phyloP scores from a whole-genome alignment of 1,284 basidiomycete genomes.

The Marasmius fiardii region DNA sequence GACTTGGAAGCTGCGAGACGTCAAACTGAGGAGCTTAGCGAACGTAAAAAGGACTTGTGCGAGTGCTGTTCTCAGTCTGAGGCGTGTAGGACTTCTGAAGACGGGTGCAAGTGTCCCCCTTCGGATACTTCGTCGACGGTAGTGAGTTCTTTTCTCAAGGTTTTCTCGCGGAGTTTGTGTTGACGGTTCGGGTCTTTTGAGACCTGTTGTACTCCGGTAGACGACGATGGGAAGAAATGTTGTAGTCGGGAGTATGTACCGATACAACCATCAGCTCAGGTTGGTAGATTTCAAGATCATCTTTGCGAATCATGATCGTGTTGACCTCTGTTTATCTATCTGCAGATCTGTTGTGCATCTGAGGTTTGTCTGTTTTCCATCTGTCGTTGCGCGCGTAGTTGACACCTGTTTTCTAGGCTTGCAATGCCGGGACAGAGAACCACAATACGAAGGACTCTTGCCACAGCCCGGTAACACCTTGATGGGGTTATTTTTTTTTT shows the following conservation, averaged over 20 bases:
- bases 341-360: too few relatives aligned
- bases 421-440: too few relatives aligned
- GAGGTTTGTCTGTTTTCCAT: too few relatives aligned
- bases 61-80: conserved; percentile 25
- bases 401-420: too few relatives aligned
- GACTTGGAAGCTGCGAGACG: conserved; percentile 1
- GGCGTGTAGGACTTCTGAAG: conserved; percentile 16
- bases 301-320: too few relatives aligned
- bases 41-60: conserved; percentile 24
- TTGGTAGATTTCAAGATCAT: too few relatives aligned
- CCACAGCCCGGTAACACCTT: too few relatives aligned
- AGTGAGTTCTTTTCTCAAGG: background rate
- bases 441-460: too few relatives aligned
- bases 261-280: background rate
- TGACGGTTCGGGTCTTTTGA: background rate
- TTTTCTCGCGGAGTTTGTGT: background rate
- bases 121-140: background rate
- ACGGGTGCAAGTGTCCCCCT: conserved; percentile 12
- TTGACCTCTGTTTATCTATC: too few relatives aligned
- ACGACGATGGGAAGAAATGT: background rate
- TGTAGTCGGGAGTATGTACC: background rate
- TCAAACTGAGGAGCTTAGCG: conserved; percentile 15
- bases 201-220: conserved; percentile 4
- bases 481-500: too few relatives aligned
- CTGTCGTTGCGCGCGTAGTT: too few relatives aligned